Percentiles rank a stretch among this genome's conserved stretches.
Conservation (phyloP, 768 basidiomycete genomes). For the Mycena maculata region DNA sequence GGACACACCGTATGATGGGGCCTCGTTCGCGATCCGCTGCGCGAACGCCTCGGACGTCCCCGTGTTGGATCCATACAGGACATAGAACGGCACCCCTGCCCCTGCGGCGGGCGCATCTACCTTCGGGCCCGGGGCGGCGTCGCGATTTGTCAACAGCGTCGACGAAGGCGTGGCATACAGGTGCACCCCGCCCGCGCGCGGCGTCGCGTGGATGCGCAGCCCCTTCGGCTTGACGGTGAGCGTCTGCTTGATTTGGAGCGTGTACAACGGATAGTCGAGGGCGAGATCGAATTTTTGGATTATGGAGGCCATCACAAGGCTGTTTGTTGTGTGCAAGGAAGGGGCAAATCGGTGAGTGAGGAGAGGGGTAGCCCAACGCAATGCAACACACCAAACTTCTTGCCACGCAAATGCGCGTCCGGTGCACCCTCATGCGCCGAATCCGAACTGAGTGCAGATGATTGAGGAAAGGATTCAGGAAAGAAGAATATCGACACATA, state of each 20-base stretch:
- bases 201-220: slow-evolving; percentile 54
- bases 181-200: slow-evolving; percentile 40
- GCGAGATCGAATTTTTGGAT: slow-evolving; percentile 60
- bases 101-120: not conserved
- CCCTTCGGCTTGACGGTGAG: slow-evolving; percentile 60
- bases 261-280: slow-evolving; percentile 56
- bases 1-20: slow-evolving; percentile 47
- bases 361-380: not conserved
- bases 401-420: slow-evolving; percentile 62
- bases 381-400: slow-evolving; percentile 50
- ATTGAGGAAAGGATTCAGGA: slow-evolving; percentile 39
- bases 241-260: slow-evolving; percentile 55
- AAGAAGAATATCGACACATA: slow-evolving; percentile 33
- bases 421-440: slow-evolving; percentile 41
- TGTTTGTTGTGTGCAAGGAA: not conserved
- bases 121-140: not conserved
- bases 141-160: slow-evolving; percentile 22
- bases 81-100: slow-evolving; percentile 45
- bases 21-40: slow-evolving; percentile 55
- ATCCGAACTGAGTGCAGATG: slow-evolving; percentile 25
- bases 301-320: slow-evolving; percentile 52
- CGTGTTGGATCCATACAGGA: slow-evolving; percentile 61
- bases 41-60: slow-evolving; percentile 63
- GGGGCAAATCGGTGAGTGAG: not conserved
- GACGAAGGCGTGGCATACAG: slow-evolving; percentile 34